These are phyloP conservation scores for Macrotyloma uniflorum DNA, from an alignment of 306 rosid genomes.

Conservation along the genomic window DNA sequence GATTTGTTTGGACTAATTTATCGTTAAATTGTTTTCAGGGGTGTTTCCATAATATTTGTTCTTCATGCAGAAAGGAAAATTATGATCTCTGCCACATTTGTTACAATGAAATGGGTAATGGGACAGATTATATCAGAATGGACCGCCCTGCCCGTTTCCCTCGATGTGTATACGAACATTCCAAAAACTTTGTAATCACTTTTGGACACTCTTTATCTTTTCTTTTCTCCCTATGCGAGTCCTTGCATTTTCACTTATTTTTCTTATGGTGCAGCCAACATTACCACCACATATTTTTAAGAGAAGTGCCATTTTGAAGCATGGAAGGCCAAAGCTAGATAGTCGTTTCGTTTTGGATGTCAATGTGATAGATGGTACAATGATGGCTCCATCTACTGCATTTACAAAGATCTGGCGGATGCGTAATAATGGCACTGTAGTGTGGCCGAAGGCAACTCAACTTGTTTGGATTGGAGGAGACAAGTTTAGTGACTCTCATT, in stretches of 20 bases:
- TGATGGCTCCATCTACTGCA: slow-evolving; percentile 76
- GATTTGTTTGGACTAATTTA: background rate
- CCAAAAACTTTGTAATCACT: slow-evolving; percentile 30
- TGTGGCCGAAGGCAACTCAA: slow-evolving; percentile 79
- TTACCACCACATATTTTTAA: slow-evolving; percentile 36
- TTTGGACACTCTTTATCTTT: slow-evolving; percentile 9
- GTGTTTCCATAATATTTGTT: background rate
- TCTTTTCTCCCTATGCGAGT: background rate
- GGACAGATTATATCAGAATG: slow-evolving; percentile 63
- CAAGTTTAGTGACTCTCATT: slow-evolving; percentile 43
- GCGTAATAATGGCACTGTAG: slow-evolving; percentile 69
- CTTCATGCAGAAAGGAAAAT: slow-evolving; percentile 68
- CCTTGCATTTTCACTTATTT: slow-evolving; percentile 1
- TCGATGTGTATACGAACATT: slow-evolving; percentile 34
- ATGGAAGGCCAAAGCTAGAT: slow-evolving; percentile 57
- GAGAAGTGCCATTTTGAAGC: slow-evolving; percentile 38
- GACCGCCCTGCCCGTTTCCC: slow-evolving; percentile 63
- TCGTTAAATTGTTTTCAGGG: background rate
- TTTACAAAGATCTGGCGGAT: slow-evolving; percentile 96
- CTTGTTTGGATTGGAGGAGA: slow-evolving; percentile 87
- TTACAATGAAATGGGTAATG: slow-evolving; percentile 61
- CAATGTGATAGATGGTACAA: slow-evolving; percentile 78
- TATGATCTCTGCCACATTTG: slow-evolving; percentile 88
- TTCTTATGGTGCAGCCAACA: slow-evolving; percentile 42
- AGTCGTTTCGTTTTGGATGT: slow-evolving; percentile 78